These are phyloP conservation scores for Tagetes patula DNA, from an alignment of 129 eudicot species.

Conservation along the genomic window DNA sequence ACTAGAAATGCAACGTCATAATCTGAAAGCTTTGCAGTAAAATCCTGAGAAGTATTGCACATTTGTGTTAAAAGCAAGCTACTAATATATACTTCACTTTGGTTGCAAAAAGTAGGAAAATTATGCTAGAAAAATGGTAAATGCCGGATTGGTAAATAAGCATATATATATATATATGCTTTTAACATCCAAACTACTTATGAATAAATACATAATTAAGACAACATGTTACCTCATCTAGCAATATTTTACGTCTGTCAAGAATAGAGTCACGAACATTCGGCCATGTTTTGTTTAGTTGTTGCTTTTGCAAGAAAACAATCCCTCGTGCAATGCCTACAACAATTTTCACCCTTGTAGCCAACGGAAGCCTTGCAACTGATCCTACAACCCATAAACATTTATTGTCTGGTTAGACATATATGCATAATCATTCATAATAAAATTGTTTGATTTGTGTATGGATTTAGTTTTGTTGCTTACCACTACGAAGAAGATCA, in stretches of 20 bases:
- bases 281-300: background rate
- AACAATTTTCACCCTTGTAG: conserved; percentile 4
- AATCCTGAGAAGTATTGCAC: conserved; percentile 1
- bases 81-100: no score
- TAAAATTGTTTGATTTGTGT: no score
- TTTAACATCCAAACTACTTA: no score
- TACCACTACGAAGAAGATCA: background rate
- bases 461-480: background rate
- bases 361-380: conserved; percentile 4
- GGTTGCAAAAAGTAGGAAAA: background rate
- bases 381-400: conserved; percentile 10
- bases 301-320: background rate
- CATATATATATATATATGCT: no score
- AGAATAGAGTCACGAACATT: background rate
- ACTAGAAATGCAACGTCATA: background rate
- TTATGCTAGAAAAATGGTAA: background rate
- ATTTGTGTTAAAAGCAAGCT: background rate
- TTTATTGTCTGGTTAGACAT: background rate
- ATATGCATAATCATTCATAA: background rate
- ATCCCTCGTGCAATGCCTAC: conserved; percentile 17
- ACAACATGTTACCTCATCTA: conserved; percentile 7
- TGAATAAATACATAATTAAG: no score
- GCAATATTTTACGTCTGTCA: conserved; percentile 19
- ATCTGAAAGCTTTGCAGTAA: conserved; percentile 23
- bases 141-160: no score